Base-by-base conservation (phyloP, 2,329 filamentous ascomycete genomes). In the Epichloe typhina region DNA sequence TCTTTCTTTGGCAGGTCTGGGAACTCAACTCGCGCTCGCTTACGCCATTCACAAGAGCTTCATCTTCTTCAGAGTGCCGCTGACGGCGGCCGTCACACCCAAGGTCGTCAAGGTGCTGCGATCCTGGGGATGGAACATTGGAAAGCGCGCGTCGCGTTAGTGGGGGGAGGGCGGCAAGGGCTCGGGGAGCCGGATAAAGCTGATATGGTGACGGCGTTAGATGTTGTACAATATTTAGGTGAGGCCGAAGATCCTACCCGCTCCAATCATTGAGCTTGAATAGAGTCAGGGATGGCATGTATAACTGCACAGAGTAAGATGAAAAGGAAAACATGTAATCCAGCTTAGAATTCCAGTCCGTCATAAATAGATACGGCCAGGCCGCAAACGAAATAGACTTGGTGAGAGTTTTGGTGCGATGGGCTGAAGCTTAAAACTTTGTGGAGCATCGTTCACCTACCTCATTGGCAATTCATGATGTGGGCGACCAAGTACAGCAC, bases 41-140 rank as follows among this genome's bases (percentile, higher is more conserved):
- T 98, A 98, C 63, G 91, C 91, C 31, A 88, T 98, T 52, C 93
- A 98, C 75, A 98, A 98, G 72, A 94, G 86, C 59, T 88, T 97
- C 67, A 96, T 98, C 61, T 95, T 98, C 67, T 68, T 97, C 57
- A 81, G 93, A n/a, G 88, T 98, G 9, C 93, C 93, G 8, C 70
- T 97, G 56, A 93, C 93, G 1, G 89, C 88, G 12, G 91, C 89
- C 3, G 76, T 97, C 36, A 89, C 88, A 8, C 93, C 93, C 1
- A 96, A 94, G 69, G 83, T 97, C n/a, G 93, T 96, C 61, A 94
- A 88, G 69, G 79, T 82, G 12, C 72, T 98, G 31, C 76, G 91
- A 56, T 77, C 80, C 12, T 95, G 91, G 88, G 93, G 93, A 5
- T 97, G 88, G 84, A 82, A 97, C 64, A 93, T 98, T 62, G 91